Base-by-base conservation (phyloP, 495 filamentous ascomycete genomes). In the Lentithecium fluviatile region DNA sequence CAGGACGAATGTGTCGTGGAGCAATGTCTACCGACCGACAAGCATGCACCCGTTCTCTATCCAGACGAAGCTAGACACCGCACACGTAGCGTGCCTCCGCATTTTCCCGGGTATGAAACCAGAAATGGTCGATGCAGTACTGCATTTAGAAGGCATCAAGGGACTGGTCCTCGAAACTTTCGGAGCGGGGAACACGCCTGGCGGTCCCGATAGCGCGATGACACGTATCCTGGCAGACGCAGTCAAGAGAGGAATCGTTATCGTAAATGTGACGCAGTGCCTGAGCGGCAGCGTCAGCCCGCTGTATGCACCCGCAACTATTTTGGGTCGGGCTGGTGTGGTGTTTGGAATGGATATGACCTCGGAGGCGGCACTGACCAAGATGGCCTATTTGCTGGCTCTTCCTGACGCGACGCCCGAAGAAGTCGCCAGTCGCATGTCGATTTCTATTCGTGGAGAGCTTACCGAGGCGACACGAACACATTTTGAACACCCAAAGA, bases 31-130 rank as follows among this genome's bases (percentile, higher is more conserved):
- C 43, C 82, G 90, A 13, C 89, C 91, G 11, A 88, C 80, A 1
- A 77, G 77, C 32, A 82, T 96, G 58, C 79, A 86, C 56, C 80
- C 84, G 40, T 96, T 97, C 75, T 78, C 76, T 42, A 85, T 96
- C 56, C 88, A 88, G 50, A 86, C 84, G 6, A 86, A 87, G 56
- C 78, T 95, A 12, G 87, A 94, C 72, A 96, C 90, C 1, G 83
- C 85, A 10, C 88, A 95, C 75, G 94, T 98, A 25, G 92, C 92
- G 3, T 95, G 91, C 71, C 78, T 98, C 59, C 85, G 93, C 17
- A 91, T 98, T 65, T 98, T 97, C 72, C 94, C 94, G 0, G 94
- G 94, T 20, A 96, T 98, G 75, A 87, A 88, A 72, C 90, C 94
- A 3, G 87, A 93, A 65, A 95, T 98, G 90, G 83, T 98, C 13